Conservation (phyloP, 2,329 filamentous ascomycete genomes). For the Cladophialophora exuberans region DNA sequence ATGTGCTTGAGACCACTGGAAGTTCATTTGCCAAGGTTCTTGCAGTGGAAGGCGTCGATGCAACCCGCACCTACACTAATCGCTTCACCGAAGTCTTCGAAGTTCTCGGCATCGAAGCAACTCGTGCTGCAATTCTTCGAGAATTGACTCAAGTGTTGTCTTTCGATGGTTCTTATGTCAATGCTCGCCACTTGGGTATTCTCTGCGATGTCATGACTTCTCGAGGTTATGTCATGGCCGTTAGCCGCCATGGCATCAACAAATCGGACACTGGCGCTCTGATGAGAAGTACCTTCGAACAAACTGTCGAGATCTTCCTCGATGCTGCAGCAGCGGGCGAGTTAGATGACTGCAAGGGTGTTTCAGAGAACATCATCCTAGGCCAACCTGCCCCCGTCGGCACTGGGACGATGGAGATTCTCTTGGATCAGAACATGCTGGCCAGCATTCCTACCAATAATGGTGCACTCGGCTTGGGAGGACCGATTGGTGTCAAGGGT, state of each 20-base stretch:
- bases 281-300: slow-evolving; percentile 99
- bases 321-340: slow-evolving; percentile 94
- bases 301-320: slow-evolving; percentile 96
- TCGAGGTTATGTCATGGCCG: slow-evolving; percentile 88
- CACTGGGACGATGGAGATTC: slow-evolving; percentile 92
- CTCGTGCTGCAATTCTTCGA: slow-evolving; percentile 80
- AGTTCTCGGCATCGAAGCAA: slow-evolving; percentile 95
- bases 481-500: slow-evolving; percentile 72
- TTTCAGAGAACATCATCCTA: slow-evolving; percentile 98
- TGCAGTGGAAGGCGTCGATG: slow-evolving; percentile 83
- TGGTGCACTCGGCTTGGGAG: slow-evolving; percentile 80
- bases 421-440: slow-evolving; percentile 92
- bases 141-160: slow-evolving; percentile 92
- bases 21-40: slow-evolving; percentile 84
- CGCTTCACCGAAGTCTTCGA: slow-evolving; percentile 93
- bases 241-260: slow-evolving; percentile 98
- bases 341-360: slow-evolving; percentile 94
- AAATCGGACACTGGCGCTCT: slow-evolving; percentile 94
- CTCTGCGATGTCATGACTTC: slow-evolving; percentile 98
- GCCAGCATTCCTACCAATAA: slow-evolving; percentile 94
- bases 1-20: slow-evolving; percentile 94
- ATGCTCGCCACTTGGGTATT: slow-evolving; percentile 93
- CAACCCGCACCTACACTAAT: slow-evolving; percentile 86
- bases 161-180: slow-evolving; percentile 99
- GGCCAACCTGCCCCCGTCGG: slow-evolving; percentile 97